Evolutionary conservation across 306 rosid species (phyloP).

Genomic region (Sophora flavescens): DNA sequence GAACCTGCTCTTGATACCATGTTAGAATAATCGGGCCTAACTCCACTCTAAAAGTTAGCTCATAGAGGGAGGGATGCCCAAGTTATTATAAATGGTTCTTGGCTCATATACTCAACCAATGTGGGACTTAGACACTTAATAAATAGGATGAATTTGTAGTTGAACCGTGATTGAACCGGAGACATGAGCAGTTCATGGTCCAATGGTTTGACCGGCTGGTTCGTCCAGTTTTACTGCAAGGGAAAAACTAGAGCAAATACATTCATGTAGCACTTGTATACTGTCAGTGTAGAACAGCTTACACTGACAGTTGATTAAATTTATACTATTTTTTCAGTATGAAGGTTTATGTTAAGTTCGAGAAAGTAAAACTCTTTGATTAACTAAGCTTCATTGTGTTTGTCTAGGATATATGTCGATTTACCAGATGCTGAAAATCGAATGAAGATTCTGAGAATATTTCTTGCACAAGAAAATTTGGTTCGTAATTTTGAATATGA

Average conservation of each 20-base stretch:
- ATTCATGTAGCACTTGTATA: slow-evolving; percentile 8
- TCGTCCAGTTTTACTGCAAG: neutral
- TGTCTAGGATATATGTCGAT: slow-evolving; percentile 87
- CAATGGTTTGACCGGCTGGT: no score
- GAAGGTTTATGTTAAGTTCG: slow-evolving; percentile 23
- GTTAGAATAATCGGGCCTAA: no score
- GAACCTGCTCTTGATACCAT: no score
- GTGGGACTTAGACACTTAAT: no score
- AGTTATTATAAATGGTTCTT: no score
- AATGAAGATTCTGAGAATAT: slow-evolving; percentile 85
- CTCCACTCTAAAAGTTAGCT: no score
- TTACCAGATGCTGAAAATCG: slow-evolving; percentile 93
- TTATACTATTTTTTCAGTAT: neutral
- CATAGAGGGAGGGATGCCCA: no score
- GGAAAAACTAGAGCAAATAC: neutral
- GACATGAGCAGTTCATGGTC: no score
- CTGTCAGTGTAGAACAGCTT: neutral
- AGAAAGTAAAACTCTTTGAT: slow-evolving; percentile 14
- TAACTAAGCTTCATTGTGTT: slow-evolving; percentile 30
- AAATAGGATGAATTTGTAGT: neutral
- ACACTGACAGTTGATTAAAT: neutral
- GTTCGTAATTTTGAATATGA: slow-evolving; percentile 71
- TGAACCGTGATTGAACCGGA: neutral
- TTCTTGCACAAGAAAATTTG: slow-evolving; percentile 84
- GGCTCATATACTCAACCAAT: no score